Conservation (phyloP, 2,329 filamentous ascomycete species). For the Arthrobotrys musiformis region DNA sequence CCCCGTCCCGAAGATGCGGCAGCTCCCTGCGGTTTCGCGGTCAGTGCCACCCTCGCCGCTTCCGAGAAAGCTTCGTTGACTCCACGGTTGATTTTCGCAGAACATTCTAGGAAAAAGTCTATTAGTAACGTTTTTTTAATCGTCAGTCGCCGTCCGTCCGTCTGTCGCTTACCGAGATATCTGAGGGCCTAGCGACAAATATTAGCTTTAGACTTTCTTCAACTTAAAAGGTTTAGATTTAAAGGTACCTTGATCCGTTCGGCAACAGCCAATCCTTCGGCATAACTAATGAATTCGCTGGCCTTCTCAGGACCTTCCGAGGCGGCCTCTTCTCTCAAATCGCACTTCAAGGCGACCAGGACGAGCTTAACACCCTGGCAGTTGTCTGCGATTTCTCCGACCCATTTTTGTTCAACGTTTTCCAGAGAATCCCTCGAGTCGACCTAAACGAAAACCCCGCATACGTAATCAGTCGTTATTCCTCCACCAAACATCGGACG, state of each 20-base stretch:
- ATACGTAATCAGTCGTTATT: background rate
- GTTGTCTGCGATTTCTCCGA: constrained; percentile 96
- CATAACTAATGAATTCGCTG: constrained; percentile 58
- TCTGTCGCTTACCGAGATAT: constrained; percentile 75
- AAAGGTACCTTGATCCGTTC: constrained; percentile 58
- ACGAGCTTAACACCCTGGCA: constrained; percentile 95
- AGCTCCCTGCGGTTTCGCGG: constrained; percentile 72
- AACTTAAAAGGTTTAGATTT: background rate
- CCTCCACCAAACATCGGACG: constrained; percentile 17
- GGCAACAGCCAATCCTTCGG: constrained; percentile 59
- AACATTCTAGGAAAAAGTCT: constrained; percentile 76
- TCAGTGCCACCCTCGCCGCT: constrained; percentile 90
- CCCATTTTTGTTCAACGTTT: constrained; percentile 99
- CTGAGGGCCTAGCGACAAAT: constrained; percentile 75
- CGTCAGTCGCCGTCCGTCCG: background rate
- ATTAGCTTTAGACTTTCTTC: background rate
- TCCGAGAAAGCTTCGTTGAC: constrained; percentile 99
- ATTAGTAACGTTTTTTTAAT: constrained; percentile 2
- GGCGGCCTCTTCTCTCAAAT: constrained; percentile 80
- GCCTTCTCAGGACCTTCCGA: constrained; percentile 74
- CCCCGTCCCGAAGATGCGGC: constrained; percentile 24
- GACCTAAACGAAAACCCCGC: constrained; percentile 66
- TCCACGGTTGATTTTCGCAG: constrained; percentile 95
- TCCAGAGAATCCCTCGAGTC: constrained; percentile 96
- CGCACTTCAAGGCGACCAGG: constrained; percentile 94